Conservation (phyloP, 2,329 filamentous ascomycete species). For the Sarocladiaceae sp. region DNA sequence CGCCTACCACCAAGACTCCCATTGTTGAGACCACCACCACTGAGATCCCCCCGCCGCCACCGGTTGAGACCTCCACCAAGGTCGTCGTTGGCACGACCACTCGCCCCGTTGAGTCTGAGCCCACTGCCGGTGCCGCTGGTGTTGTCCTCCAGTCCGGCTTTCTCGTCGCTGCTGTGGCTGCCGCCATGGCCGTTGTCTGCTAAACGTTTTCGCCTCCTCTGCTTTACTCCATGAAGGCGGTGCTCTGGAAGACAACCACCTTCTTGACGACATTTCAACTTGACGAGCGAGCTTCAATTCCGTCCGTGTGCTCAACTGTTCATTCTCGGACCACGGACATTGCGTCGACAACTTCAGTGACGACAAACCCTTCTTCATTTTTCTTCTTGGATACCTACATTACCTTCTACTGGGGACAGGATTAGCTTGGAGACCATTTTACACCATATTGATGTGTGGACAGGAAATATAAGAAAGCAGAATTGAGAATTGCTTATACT, state of each 20-base stretch:
- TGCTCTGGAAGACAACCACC: not conserved
- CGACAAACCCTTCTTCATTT: not conserved
- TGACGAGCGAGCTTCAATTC: constrained; percentile 1
- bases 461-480: not conserved
- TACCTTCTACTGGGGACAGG: not conserved
- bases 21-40: constrained; percentile 13
- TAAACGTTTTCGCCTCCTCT: not conserved
- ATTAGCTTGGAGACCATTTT: constrained; percentile 6
- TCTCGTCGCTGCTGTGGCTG: constrained; percentile 5
- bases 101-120: not conserved
- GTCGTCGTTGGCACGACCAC: constrained; percentile 2
- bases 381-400: constrained; percentile 8
- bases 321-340: not conserved
- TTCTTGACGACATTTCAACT: constrained; percentile 1
- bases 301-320: not conserved
- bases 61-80: constrained; percentile 4
- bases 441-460: not conserved
- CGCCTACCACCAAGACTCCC: constrained; percentile 13
- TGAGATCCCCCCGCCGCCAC: constrained; percentile 13
- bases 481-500: too few species aligned
- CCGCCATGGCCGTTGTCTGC: constrained; percentile 4
- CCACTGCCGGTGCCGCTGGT: constrained; percentile 4
- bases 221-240: not conserved
- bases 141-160: constrained; percentile 2
- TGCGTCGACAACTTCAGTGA: not conserved